phyloP scores from a whole-genome alignment of 441 rosid genomes.

The Arabidopsis hybrid region DNA sequence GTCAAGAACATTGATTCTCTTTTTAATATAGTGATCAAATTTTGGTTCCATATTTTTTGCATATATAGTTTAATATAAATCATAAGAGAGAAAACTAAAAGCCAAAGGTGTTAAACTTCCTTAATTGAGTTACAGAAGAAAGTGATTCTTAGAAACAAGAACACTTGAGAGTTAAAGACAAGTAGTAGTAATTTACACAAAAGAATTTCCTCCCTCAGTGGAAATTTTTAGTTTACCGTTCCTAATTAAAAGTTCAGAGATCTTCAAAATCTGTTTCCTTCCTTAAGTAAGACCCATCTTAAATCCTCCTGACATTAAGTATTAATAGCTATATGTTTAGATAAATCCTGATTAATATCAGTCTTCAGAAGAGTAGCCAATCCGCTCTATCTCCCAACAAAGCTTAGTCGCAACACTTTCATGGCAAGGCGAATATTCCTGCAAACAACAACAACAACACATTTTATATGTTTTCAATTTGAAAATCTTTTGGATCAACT shows the following conservation, averaged over 20 bases:
- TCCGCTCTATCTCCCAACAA: conserved; percentile 76
- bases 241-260: conserved; percentile 36
- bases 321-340: conserved; percentile 37
- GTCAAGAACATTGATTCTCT: conserved; percentile 1
- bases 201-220: conserved; percentile 25
- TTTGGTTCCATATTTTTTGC: not conserved
- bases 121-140: conserved; percentile 20
- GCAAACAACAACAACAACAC: conserved; percentile 27
- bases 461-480: conserved; percentile 6
- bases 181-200: conserved; percentile 38
- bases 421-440: conserved; percentile 77
- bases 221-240: conserved; percentile 35
- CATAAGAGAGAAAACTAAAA: not conserved
- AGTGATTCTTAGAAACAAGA: conserved; percentile 20
- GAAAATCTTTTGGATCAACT: conserved; percentile 18
- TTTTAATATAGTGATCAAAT: conserved; percentile 11
- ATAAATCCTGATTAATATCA: conserved; percentile 32
- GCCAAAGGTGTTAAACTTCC: conserved; percentile 33
- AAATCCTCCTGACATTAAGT: conserved; percentile 29
- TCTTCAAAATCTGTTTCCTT: conserved; percentile 26
- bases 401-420: conserved; percentile 66
- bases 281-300: conserved; percentile 32
- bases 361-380: conserved; percentile 52
- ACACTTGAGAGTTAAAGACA: conserved; percentile 28
- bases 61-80: not conserved